phyloP scores from a whole-genome alignment of 805 yeast species.

The Suhomyces kilbournensis region DNA sequence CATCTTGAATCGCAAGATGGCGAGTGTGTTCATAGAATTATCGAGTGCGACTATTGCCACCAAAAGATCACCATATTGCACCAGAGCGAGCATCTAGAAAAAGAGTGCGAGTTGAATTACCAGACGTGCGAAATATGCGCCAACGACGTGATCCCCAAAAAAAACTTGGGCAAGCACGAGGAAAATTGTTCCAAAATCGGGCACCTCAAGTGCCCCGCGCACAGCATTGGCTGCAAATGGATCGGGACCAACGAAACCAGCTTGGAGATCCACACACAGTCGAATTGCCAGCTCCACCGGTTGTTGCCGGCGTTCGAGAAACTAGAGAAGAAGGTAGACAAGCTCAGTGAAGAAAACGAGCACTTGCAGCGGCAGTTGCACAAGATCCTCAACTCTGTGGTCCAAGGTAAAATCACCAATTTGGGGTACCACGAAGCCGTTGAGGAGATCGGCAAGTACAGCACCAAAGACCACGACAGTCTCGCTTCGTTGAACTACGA shows the following conservation, averaged over 20 bases:
- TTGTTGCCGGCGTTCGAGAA: conserved; percentile 25
- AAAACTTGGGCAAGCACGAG: conserved; percentile 38
- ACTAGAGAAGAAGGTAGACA: conserved; percentile 23
- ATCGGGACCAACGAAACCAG: conserved; percentile 34
- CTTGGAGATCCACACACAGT: conserved; percentile 32
- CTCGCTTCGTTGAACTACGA: conserved; percentile 37
- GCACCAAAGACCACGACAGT: conserved; percentile 24
- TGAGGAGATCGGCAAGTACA: conserved; percentile 41
- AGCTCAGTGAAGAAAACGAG: conserved; percentile 34
- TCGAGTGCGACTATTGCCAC: conserved; percentile 38
- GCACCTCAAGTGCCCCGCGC: conserved; percentile 46
- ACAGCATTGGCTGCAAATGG: conserved; percentile 51
- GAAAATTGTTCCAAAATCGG: conserved; percentile 40
- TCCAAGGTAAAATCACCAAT: conserved; percentile 50
- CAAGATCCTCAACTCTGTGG: conserved; percentile 43
- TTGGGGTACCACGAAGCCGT: conserved; percentile 46
- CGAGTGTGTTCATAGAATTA: conserved; percentile 39
- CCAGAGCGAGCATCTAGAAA: conserved; percentile 32
- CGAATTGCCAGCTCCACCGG: conserved; percentile 29
- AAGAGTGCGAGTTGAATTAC: conserved; percentile 40
- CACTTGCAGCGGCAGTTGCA: conserved; percentile 43
- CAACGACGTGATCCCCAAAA: conserved; percentile 40
- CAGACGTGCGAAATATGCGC: conserved; percentile 42
- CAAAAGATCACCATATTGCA: conserved; percentile 24
- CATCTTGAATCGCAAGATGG: conserved; percentile 9